phyloP scores from a whole-genome alignment of 768 basidiomycete species.

The Postia placenta region DNA sequence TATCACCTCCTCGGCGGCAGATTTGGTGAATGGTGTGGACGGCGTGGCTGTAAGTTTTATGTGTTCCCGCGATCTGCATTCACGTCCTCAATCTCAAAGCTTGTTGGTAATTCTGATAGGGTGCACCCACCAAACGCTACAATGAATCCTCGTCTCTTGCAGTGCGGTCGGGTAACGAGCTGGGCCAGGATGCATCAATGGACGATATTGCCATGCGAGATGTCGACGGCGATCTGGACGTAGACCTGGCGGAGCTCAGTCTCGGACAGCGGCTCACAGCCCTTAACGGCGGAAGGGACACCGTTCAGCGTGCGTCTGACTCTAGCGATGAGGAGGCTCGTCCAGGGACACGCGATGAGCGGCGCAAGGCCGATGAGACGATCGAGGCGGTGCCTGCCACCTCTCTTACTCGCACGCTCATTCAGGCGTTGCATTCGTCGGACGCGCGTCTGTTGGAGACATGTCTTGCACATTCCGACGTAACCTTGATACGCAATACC shows the following conservation, averaged over 20 bases:
- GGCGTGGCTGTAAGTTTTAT: constrained; percentile 8
- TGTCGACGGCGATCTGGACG: constrained; percentile 68
- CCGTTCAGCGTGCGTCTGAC: constrained; percentile 33
- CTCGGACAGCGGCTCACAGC: constrained; percentile 87
- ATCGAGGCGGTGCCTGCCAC: constrained; percentile 56
- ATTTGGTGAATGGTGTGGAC: constrained; percentile 17
- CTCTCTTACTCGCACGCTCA: constrained; percentile 88
- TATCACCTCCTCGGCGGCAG: constrained; percentile 34
- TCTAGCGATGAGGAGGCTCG: constrained; percentile 40
- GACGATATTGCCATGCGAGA: constrained; percentile 45
- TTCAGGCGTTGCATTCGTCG: constrained; percentile 93
- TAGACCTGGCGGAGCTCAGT: constrained; percentile 84
- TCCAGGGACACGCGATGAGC: constrained; percentile 19
- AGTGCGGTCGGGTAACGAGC: constrained; percentile 59
- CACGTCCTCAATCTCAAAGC: background rate
- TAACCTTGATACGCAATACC: constrained; percentile 78
- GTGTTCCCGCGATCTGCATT: background rate
- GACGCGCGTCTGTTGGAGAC: constrained; percentile 85
- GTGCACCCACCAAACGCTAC: constrained; percentile 54
- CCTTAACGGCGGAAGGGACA: constrained; percentile 43
- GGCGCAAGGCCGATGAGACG: constrained; percentile 27
- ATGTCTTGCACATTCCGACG: constrained; percentile 79
- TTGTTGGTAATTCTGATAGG: background rate
- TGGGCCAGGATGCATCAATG: constrained; percentile 49
- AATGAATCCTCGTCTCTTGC: constrained; percentile 54